Evolutionary conservation across 2,329 filamentous ascomycete genomes (phyloP), one percentile per base, ranked within the genome.

Genomic region (Rhynchosporium secalis): DNA sequence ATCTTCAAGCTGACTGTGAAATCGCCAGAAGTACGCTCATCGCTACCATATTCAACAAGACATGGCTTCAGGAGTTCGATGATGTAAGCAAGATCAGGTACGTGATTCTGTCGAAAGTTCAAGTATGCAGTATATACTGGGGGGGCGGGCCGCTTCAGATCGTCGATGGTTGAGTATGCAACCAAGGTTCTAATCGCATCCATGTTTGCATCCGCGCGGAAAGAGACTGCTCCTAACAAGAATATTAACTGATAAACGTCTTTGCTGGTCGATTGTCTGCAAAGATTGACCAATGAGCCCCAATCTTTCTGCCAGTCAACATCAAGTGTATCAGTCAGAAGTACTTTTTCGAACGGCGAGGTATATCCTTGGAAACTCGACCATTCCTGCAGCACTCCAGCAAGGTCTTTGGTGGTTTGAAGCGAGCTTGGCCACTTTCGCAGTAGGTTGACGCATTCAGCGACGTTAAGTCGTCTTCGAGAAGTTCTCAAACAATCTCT

Each of bases 211-310:
- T 73, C 65, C 0, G 69, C 31, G 0, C 73, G 68, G 62, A 79
- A 85, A 0, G 78, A 74, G n/a, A 85, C 69, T 0, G 76, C 66
- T 0, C 75, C 76, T 9, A 83, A 72, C 0, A 79, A 62, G 58
- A 83, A 83, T 72, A 80, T 80, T 15, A 83, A 66, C 1, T 57
- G 65, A 56, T 75, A 77, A 10, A 62, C 67, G 28, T 77, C 72
- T 10, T 70, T 33, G 2, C 13, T 20, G 0, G 57, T 62, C 1
- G 70, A 68, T 0, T 68, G 46, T 28, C 73, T 69, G 43, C 76
- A 79, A 3, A 75, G 69, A 40, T 73, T 74, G 1, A 78, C 74
- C 12, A 83, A 68, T 0, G 75, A 64, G 0, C 80, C 81, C 78
- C 79, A 83, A 38, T 78, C 72, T 2, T 71, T 40, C 7, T 68